Base-by-base conservation (phyloP, 495 filamentous ascomycete genomes). In the Astrocystis sublimbata region DNA sequence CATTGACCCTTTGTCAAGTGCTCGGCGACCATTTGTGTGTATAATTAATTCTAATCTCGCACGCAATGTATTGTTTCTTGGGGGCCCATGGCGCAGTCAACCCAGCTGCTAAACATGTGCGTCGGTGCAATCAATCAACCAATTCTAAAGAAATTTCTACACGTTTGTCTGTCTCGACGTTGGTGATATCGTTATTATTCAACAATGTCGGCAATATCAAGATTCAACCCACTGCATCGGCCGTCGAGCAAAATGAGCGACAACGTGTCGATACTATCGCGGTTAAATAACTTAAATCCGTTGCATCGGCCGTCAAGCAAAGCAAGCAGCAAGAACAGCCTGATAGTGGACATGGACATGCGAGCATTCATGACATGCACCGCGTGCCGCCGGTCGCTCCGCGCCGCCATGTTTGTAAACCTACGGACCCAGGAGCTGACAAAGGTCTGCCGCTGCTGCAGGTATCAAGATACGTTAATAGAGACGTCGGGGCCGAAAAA, bases 391-490 rank as follows among this genome's bases (percentile, higher is more conserved):
- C n/a, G 57, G 23, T 40, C 45, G 8, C 58, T 60, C 9, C 58
- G 58, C 9, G n/a, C 26, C 10, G 58, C 45, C 23, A 60, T 60
- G 58, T 60, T 60, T 30, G 0, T 31, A 33, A 35, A 60, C 35
- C 2, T 4, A 33, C 35, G 17, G 5, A 51, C 35, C 15, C 17
- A 21, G 13, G 21, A 51, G 17, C 26, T 51, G 19, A 49, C 15
- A 0, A 19, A 13, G 0, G 23, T 51, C 4, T 60, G 58, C 26
- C 36, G 36, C 0, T 51, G 45, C 58, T 60, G 58, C 58, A 42
- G 21, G 35, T 42, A 60, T 15, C 58, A 60, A 10, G 46, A 35
- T 24, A 8, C 31, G 6, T 21, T 59, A 10, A n/a, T 24, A 1
- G 15, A 51, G 33, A 30, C 23, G 2, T 17, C 33, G 5, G 23